Base-by-base conservation (phyloP, 177 flowering plant genomes). In the Telopea speciosissima region DNA sequence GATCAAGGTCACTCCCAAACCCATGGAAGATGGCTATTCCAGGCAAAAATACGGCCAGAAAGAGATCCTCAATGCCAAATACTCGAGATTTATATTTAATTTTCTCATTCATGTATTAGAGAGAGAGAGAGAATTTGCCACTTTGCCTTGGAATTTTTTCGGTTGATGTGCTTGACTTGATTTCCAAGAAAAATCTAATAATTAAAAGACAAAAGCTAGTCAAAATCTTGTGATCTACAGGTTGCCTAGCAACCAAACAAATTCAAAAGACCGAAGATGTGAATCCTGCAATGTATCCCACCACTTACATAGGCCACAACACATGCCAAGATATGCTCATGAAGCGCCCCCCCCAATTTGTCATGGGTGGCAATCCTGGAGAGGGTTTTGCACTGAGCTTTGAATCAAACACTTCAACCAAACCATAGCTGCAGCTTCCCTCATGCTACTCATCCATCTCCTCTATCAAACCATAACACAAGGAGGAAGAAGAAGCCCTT, bases 161-260 rank as follows among this genome's bases (percentile, higher is more conserved):
- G n/a, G n/a, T 36, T 36, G 9, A 36, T 6, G 8, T 5, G 40
- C 40, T 36, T 36, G 40, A 49, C 17, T 16, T 49, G 19, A 12
- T 49, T 49, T 49, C 49, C 49, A 44, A 54, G 59, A 49, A 16
- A n/a, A 11, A 2, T n/a, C n/a, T n/a, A n/a, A n/a, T n/a, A n/a
- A n/a, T n/a, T n/a, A n/a, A n/a, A n/a, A n/a, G n/a, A n/a, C n/a
- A n/a, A n/a, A n/a, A n/a, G n/a, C n/a, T n/a, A n/a, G n/a, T n/a
- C n/a, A n/a, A n/a, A n/a, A 54, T 45, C 16, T 28, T 28, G 19
- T 25, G 22, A 40, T 60, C 8, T 74, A 72, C 90, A 45, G 81
- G 82, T 0, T 90, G 97, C 76, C 70, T 44, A 67, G 97, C 97
- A 25, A 82, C 79, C 3, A 92, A 90, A 76, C 88, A 89, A 68